Evolutionary conservation across 441 rosid species (phyloP).

Genomic region (Melastoma candidum): DNA sequence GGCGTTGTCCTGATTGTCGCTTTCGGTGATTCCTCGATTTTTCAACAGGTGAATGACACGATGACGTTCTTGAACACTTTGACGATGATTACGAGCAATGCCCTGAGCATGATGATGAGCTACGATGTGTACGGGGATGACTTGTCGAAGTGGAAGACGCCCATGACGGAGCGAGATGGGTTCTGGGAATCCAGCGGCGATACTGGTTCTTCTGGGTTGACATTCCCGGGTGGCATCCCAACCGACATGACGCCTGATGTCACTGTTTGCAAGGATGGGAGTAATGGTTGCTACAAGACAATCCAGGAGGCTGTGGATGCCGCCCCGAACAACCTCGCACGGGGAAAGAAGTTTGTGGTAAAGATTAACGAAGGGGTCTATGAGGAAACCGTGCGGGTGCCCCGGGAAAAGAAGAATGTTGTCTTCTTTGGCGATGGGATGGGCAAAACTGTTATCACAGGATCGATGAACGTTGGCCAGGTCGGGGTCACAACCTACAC

Average conservation of each 20-base stretch:
- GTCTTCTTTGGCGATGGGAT: constrained; percentile 78
- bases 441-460: constrained; percentile 76
- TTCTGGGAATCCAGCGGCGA: constrained; percentile 10
- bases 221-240: constrained; percentile 8
- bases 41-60: constrained; percentile 27
- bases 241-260: constrained; percentile 34
- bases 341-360: constrained; percentile 43
- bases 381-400: constrained; percentile 70
- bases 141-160: constrained; percentile 17
- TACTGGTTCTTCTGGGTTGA: constrained; percentile 1
- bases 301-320: constrained; percentile 3
- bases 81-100: constrained; percentile 47
- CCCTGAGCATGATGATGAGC: constrained; percentile 57
- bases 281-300: constrained; percentile 29
- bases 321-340: constrained; percentile 1
- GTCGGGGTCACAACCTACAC: constrained; percentile 54
- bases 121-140: constrained; percentile 50
- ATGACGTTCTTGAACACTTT: constrained; percentile 36
- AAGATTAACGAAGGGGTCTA: constrained; percentile 58
- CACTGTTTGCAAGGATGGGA: constrained; percentile 55
- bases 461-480: constrained; percentile 45
- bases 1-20: too few relatives aligned
- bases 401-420: constrained; percentile 65
- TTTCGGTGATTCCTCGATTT: too few relatives aligned
- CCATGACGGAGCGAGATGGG: constrained; percentile 14